Base-by-base conservation (phyloP, 139 green algal genomes). In the Chlorella sp. region DNA sequence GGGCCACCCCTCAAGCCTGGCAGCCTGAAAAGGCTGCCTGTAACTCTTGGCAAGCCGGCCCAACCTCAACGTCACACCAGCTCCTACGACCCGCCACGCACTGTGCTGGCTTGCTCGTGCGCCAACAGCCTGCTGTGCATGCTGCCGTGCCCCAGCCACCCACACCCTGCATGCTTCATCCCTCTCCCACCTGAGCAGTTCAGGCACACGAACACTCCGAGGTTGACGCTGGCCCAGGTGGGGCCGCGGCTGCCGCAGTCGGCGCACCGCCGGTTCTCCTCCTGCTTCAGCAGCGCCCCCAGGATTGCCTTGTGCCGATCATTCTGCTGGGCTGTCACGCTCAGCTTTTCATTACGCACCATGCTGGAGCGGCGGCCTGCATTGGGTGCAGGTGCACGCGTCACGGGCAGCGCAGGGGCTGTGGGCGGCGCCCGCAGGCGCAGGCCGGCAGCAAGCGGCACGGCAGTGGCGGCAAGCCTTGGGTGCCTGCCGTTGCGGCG, bases 201-300 rank as follows among this genome's bases (percentile, higher is more conserved):
- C 15, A 99, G 92, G 92, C 97, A 99, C 12, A 99, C 92, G 48
- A 99, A 98, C 7, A 97, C 93, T 19, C 97, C 97, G 57, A 99
- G 89, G 90, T 98, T 98, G 24, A 98, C 96, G 66, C 85, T 95
- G 14, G 97, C 95, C 96, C 96, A 98, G 11, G 95, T 97, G 2
- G 97, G 97, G 30, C 97, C 97, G 32, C 97, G 91, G 0, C 92
- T 86, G 60, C 91, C 87, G 91, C 97, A 99, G 86, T 99, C 97
- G 1, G 94, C 96, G 88, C 97, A 99, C 16, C 85, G 88, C 71
- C 93, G 91, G 87, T 99, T 99, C 37, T 92, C 92, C 24, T 97
- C 95, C n/a, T 96, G 88, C 84, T 95, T 95, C 37, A 99, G 88
- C 7, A 98, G 92, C 22, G 34, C 40, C 42, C 89, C 80, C 34